Conservation (phyloP, 2,329 filamentous ascomycete genomes). For the Nannizziopsis arthrosporioides region DNA sequence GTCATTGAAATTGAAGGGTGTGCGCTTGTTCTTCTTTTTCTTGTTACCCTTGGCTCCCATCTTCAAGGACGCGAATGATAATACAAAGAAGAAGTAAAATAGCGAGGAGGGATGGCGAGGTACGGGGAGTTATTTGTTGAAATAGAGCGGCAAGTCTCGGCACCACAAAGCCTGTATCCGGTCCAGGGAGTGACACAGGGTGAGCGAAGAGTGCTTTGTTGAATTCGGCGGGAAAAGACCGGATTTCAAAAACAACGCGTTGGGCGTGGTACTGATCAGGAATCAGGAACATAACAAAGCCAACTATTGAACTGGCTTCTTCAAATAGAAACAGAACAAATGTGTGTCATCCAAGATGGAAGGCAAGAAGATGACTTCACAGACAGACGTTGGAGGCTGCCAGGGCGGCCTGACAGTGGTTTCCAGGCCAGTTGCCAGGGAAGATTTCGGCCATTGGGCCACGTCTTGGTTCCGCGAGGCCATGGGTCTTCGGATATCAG, state of each 20-base stretch:
- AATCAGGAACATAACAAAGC: constrained; percentile 1
- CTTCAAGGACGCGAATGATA: constrained; percentile 6
- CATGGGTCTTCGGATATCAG: constrained; percentile 20
- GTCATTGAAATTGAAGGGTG: constrained; percentile 21
- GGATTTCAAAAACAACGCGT: constrained; percentile 6
- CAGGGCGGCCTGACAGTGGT: constrained; percentile 1
- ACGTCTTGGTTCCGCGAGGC: constrained; percentile 27
- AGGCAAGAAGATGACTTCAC: not conserved
- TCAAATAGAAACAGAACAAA: constrained; percentile 6
- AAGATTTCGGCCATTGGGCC: constrained; percentile 29
- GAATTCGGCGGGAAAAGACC: constrained; percentile 8
- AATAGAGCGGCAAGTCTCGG: constrained; percentile 12
- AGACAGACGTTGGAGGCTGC: not conserved
- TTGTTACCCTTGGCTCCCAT: constrained; percentile 26
- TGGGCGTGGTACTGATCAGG: constrained; percentile 6
- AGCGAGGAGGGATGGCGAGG: constrained; percentile 9
- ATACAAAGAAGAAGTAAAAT: constrained; percentile 6
- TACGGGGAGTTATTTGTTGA: constrained; percentile 13
- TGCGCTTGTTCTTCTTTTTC: constrained; percentile 27
- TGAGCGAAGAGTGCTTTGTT: not conserved
- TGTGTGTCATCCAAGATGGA: not conserved
- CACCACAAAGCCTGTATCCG: constrained; percentile 10
- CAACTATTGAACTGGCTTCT: not conserved
- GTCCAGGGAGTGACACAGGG: constrained; percentile 12
- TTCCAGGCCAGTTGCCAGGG: constrained; percentile 26